Percentiles rank a stretch among this genome's conserved stretches.
Conservation (phyloP, 2,329 filamentous ascomycete species). For the Cercospora sp. region DNA sequence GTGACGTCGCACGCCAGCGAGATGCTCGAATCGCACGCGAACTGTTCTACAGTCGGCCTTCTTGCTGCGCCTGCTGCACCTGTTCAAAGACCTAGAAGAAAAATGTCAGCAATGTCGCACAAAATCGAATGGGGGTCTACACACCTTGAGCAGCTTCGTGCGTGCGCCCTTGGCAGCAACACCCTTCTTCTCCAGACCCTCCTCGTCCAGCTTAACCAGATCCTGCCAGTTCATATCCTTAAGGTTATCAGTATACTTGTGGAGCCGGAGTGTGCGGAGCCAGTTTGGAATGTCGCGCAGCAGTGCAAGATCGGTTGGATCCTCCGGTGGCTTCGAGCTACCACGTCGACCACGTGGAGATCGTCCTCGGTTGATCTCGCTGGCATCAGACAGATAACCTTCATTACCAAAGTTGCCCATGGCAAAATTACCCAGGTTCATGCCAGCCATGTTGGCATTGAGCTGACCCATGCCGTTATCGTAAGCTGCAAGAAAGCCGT, state of each 20-base stretch:
- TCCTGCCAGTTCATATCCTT: conserved; percentile 98
- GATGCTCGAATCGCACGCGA: not conserved
- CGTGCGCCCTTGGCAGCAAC: conserved; percentile 93
- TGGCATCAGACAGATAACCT: conserved; percentile 91
- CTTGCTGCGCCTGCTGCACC: conserved; percentile 67
- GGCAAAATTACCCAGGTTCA: conserved; percentile 57
- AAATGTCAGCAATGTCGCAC: conserved; percentile 37
- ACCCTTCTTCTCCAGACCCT: conserved; percentile 85
- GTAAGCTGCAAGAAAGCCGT: conserved; percentile 89
- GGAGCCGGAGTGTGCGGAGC: conserved; percentile 88
- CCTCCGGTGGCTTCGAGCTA: conserved; percentile 95
- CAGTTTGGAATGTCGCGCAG: conserved; percentile 95
- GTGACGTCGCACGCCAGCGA: not conserved
- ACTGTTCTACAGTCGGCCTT: conserved; percentile 37
- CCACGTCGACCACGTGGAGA: conserved; percentile 90
- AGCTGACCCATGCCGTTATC: conserved; percentile 60
- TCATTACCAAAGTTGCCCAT: conserved; percentile 75
- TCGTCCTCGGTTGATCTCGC: conserved; percentile 83
- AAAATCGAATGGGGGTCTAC: conserved; percentile 24
- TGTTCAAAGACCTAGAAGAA: conserved; percentile 78
- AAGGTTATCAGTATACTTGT: conserved; percentile 98
- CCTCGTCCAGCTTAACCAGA: conserved; percentile 86
- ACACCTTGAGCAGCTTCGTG: conserved; percentile 95
- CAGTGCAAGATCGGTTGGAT: conserved; percentile 86
- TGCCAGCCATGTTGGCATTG: conserved; percentile 67